phyloP scores from a whole-genome alignment of 2,329 filamentous ascomycete genomes.

The Xylaria sp. region DNA sequence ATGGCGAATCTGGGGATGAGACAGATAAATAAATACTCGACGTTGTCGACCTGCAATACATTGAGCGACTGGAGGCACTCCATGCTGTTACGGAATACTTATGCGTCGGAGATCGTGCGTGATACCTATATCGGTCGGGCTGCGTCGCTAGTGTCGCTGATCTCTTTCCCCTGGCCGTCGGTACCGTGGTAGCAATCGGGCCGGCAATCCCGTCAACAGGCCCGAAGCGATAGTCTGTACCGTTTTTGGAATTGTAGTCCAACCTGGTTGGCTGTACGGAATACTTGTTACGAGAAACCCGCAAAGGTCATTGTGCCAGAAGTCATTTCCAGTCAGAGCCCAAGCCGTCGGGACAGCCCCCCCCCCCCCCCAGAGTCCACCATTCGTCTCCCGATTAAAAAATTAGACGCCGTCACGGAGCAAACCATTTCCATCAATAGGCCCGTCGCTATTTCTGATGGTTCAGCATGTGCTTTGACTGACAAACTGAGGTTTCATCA shows the following conservation, averaged over 20 bases:
- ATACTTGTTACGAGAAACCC: background rate
- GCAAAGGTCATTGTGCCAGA: background rate
- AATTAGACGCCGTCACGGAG: background rate
- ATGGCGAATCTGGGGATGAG: background rate
- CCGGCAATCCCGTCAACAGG: background rate
- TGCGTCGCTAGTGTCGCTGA: background rate
- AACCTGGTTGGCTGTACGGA: background rate
- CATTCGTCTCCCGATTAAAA: background rate
- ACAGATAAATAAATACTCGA: background rate
- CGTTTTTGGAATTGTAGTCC: background rate
- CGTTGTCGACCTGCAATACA: background rate
- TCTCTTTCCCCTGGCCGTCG: background rate
- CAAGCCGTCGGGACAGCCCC: background rate
- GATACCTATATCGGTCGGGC: background rate
- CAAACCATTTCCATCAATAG: background rate
- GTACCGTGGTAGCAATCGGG: background rate
- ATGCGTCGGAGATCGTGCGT: background rate
- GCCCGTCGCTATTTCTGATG: background rate
- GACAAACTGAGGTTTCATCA: background rate
- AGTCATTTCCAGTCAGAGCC: background rate
- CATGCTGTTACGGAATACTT: background rate
- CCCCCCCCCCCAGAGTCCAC: background rate
- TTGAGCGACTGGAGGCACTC: background rate
- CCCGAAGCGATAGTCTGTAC: constrained; percentile 2
- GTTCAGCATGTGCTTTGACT: background rate